Evolutionary conservation across 2,329 filamentous ascomycete species (phyloP), one percentile per base, ranked within the genome.

Genomic region (Colletotrichum shisoi): DNA sequence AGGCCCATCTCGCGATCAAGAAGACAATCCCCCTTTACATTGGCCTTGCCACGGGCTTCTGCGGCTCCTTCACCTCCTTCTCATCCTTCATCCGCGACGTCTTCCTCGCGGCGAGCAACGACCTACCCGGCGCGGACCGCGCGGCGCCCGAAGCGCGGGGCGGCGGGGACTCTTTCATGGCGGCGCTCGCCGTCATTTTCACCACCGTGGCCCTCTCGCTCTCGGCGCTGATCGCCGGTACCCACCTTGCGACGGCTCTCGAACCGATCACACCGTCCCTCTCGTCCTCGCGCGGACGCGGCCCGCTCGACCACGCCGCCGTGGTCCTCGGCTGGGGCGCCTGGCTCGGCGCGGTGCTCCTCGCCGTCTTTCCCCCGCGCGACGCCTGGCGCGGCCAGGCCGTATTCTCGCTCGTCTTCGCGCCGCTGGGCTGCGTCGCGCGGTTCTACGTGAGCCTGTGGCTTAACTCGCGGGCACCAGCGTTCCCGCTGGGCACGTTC

Each of bases 21-120:
- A 96, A 96, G 80, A 91, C 91, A 0, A 91, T 96, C 34, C 94
- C 94, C 0, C 82, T 97, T 0, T 97, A 96, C 74, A 90, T 96
- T 66, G 94, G 91, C 57, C 85, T 97, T 6, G 87, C 92, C 0
- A 96, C 91, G 0, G 94, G 91, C 12, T 95, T 95, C 77, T 96
- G 93, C 73, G 92, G 94, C 69, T 94, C 91, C 71, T 92, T 95
- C 73, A 97, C 94, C 0, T 94, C 91, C 11, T 97, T 97, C 78
- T 96, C 93, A 0, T 88, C 89, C 21, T 96, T 96, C 75, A 89
- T 94, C 53, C 85, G 91, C 7, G 94, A 96, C 72, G 79, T 84
- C 15, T 96, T 96, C 75, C 84, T 96, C 24, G 90, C 92, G 0
- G 79, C 96, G 19, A 89, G 91, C 4, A 95, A 97, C 74, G 85